These are phyloP conservation scores for Carex littledalei DNA, from an alignment of 176 grass and related monocot genomes.

Conservation along the genomic window DNA sequence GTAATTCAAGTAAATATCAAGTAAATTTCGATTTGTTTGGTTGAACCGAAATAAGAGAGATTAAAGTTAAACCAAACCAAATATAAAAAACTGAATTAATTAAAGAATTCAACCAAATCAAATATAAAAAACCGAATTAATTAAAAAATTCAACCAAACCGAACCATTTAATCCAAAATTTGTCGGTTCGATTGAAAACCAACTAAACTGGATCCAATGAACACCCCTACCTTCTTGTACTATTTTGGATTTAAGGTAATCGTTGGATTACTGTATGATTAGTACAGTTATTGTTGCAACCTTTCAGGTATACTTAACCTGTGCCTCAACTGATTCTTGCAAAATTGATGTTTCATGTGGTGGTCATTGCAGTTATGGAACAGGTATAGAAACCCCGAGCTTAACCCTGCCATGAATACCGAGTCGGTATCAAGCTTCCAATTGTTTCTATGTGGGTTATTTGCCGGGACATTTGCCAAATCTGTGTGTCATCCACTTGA, in stretches of 20 bases:
- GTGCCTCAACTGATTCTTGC: neutral
- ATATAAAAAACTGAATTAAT: no score
- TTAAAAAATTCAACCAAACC: no score
- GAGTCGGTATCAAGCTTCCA: slow-evolving; percentile 76
- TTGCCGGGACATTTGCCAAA: slow-evolving; percentile 86
- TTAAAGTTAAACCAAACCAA: no score
- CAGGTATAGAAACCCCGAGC: slow-evolving; percentile 54
- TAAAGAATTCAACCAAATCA: no score
- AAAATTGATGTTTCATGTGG: neutral
- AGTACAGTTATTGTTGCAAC: neutral
- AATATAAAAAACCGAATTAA: no score
- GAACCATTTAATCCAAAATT: no score
- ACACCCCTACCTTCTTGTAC: neutral
- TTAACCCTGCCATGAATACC: slow-evolving; percentile 33
- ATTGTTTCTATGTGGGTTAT: slow-evolving; percentile 84
- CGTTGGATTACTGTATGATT: neutral
- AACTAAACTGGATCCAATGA: no score
- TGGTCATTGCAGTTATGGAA: slow-evolving; percentile 59
- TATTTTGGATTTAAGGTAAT: neutral
- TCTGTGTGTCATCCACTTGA: slow-evolving; percentile 89
- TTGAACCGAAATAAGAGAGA: no score
- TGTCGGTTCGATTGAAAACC: no score
- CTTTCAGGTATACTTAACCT: neutral
- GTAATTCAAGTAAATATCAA: no score
- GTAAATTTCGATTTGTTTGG: no score